Conservation (phyloP, 2,329 filamentous ascomycete species). For the Exserohilum turcica region DNA sequence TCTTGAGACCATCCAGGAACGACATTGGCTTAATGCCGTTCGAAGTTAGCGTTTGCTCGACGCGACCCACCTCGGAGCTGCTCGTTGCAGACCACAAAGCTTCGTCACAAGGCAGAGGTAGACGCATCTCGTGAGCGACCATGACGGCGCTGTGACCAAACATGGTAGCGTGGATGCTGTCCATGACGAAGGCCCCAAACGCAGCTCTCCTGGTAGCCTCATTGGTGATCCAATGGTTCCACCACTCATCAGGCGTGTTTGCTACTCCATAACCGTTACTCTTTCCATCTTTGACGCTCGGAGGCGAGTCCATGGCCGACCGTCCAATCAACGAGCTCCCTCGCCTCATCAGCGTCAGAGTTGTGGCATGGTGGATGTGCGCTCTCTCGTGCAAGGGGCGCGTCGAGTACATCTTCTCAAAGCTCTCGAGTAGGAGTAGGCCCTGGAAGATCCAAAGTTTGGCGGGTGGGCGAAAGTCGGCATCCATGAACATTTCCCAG, state of each 20-base stretch:
- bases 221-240: slow-evolving; percentile 94
- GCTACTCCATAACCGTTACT: slow-evolving; percentile 54
- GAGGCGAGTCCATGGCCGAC: slow-evolving; percentile 81
- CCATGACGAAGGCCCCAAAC: slow-evolving; percentile 92
- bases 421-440: slow-evolving; percentile 83
- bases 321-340: slow-evolving; percentile 89
- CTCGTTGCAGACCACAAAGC: slow-evolving; percentile 89
- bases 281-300: slow-evolving; percentile 70
- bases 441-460: slow-evolving; percentile 97
- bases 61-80: slow-evolving; percentile 80
- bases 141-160: slow-evolving; percentile 97
- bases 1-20: slow-evolving; percentile 89
- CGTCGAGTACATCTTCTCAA: slow-evolving; percentile 98
- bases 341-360: slow-evolving; percentile 90
- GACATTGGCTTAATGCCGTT: slow-evolving; percentile 83
- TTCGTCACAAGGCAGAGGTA: slow-evolving; percentile 91
- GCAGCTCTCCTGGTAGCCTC: slow-evolving; percentile 89
- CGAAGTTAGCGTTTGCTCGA: slow-evolving; percentile 78
- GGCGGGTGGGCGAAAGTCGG: slow-evolving; percentile 85
- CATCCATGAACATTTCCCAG: slow-evolving; percentile 94
- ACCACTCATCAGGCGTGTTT: slow-evolving; percentile 84
- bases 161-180: slow-evolving; percentile 96
- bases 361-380: slow-evolving; percentile 95
- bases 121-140: slow-evolving; percentile 92
- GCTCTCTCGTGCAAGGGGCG: slow-evolving; percentile 89